Conservation (phyloP, 1,284 basidiomycete genomes). For the Ceratorhiza oryzae-sativae region DNA sequence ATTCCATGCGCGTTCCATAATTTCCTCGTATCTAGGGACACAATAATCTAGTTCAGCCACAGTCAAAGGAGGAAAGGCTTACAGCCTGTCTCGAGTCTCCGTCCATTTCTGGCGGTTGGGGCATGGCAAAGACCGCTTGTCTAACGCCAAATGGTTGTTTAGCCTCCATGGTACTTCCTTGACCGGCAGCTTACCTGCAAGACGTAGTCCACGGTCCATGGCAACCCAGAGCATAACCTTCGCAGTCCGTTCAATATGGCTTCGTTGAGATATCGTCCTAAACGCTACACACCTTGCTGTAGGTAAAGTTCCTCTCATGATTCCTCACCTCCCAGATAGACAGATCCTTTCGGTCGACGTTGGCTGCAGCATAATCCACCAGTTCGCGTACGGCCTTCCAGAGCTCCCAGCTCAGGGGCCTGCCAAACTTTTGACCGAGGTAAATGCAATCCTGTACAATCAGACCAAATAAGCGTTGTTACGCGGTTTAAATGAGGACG, state of each 20-base stretch:
- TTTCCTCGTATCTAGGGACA: slow-evolving; percentile 49
- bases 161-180: background rate
- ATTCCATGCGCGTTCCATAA: slow-evolving; percentile 80
- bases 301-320: slow-evolving; percentile 77
- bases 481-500: background rate
- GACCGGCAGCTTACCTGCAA: background rate
- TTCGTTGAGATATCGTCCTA: slow-evolving; percentile 85
- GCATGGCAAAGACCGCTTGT: slow-evolving; percentile 70
- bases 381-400: slow-evolving; percentile 65
- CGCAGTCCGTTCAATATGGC: slow-evolving; percentile 2
- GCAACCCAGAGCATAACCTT: slow-evolving; percentile 67
- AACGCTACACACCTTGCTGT: slow-evolving; percentile 48
- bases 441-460: slow-evolving; percentile 83
- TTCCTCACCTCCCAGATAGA: slow-evolving; percentile 87
- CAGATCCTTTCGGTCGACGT: slow-evolving; percentile 74
- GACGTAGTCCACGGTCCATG: slow-evolving; percentile 74
- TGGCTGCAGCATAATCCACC: slow-evolving; percentile 61
- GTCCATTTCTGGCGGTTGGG: slow-evolving; percentile 68
- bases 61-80: slow-evolving; percentile 49
- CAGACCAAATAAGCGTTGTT: background rate
- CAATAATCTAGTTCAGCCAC: background rate
- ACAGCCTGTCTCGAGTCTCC: slow-evolving; percentile 75
- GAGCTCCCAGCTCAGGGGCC: slow-evolving; percentile 54
- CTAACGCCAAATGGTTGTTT: slow-evolving; percentile 53
- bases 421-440: slow-evolving; percentile 78